These are phyloP conservation scores for Hamigera avellanea DNA, from an alignment of 495 filamentous ascomycete genomes.

Conservation along the genomic window DNA sequence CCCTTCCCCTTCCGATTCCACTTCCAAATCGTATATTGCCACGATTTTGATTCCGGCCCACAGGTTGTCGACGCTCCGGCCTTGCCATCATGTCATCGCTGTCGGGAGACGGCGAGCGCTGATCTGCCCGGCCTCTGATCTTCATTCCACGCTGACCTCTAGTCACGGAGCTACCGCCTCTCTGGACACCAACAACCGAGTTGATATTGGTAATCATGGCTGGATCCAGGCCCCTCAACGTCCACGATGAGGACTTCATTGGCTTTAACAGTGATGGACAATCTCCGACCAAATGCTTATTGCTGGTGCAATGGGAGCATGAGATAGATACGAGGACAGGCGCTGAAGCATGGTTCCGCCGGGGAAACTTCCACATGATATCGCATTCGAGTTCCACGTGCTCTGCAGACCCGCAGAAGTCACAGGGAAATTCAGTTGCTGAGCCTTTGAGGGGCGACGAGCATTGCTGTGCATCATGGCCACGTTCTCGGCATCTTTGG, in stretches of 20 bases:
- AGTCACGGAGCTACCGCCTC: slow-evolving; percentile 3
- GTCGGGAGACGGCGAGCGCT: slow-evolving; percentile 12
- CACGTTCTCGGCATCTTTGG: slow-evolving; percentile 33
- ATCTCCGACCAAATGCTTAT: slow-evolving; percentile 35
- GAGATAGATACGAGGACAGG: slow-evolving; percentile 29
- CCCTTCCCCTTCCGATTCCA: slow-evolving; percentile 13
- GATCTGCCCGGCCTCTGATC: slow-evolving; percentile 15
- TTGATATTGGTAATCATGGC: slow-evolving; percentile 26
- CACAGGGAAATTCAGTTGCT: slow-evolving; percentile 29
- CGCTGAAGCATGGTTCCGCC: slow-evolving; percentile 8
- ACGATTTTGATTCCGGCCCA: slow-evolving; percentile 11
- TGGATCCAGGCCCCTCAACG: slow-evolving; percentile 23
- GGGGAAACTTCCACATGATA: slow-evolving; percentile 25
- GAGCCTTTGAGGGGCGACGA: slow-evolving; percentile 26
- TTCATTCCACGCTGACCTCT: slow-evolving; percentile 13
- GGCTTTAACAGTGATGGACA: slow-evolving; percentile 22
- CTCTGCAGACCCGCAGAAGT: slow-evolving; percentile 27
- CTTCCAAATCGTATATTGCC: slow-evolving; percentile 18
- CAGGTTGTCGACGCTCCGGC: slow-evolving; percentile 10
- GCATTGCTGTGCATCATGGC: slow-evolving; percentile 29
- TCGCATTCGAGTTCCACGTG: slow-evolving; percentile 36
- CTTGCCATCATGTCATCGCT: slow-evolving; percentile 19
- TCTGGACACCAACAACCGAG: slow-evolving; percentile 7
- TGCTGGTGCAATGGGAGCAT: slow-evolving; percentile 37
- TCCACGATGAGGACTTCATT: slow-evolving; percentile 21